These are phyloP conservation scores for Leucaena leucocephala DNA, from an alignment of 306 rosid genomes.

Conservation along the genomic window DNA sequence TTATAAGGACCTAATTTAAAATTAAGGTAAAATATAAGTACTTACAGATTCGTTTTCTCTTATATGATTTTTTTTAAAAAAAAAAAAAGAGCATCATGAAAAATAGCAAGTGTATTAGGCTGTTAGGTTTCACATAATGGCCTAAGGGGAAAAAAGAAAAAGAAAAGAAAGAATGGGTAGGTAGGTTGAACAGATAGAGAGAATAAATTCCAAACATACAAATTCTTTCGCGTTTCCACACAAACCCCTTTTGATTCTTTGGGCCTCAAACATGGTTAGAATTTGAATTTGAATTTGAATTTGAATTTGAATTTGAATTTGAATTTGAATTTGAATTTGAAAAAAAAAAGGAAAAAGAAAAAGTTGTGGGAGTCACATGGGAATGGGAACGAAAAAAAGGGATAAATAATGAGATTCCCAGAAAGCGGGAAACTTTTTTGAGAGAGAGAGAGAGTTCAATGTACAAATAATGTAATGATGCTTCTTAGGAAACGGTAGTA, in stretches of 20 bases:
- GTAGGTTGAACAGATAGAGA: background rate
- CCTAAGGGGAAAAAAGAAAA: background rate
- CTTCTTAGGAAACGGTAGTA: too few species aligned
- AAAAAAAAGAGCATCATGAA: background rate
- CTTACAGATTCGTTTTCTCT: too few species aligned
- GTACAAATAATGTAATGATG: background rate
- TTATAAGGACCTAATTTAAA: too few species aligned
- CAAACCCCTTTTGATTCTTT: too few species aligned
- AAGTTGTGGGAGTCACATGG: background rate
- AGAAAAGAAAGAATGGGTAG: background rate
- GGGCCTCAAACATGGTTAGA: too few species aligned
- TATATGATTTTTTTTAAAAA: too few species aligned
- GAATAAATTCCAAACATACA: background rate
- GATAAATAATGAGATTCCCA: background rate
- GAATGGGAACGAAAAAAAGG: background rate
- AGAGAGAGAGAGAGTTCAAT: background rate
- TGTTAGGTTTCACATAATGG: constrained; percentile 3
- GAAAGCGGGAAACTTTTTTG: background rate
- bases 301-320: too few species aligned
- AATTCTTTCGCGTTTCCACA: background rate
- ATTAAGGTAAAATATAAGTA: too few species aligned
- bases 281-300: background rate
- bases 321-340: background rate
- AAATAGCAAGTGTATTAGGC: background rate
- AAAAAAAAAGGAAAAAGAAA: background rate